A percentile compares a stretch with the other conserved stretches of the same genome.
Conservation (phyloP, 2,329 filamentous ascomycete species). For the Alternaria arbusti region DNA sequence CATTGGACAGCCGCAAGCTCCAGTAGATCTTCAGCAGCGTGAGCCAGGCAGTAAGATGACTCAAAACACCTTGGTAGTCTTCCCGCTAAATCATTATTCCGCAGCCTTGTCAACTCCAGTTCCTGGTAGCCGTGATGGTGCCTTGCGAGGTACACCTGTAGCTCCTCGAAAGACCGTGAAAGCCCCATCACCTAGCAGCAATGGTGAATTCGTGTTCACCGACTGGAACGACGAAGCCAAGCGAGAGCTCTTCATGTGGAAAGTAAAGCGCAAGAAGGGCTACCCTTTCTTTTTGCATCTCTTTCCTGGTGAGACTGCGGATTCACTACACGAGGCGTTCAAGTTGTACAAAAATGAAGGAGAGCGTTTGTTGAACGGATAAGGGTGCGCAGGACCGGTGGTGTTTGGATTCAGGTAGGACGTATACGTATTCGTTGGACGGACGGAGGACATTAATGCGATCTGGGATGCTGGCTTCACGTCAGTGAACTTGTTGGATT, state of each 20-base stretch:
- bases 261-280: constrained; percentile 3
- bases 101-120: not conserved
- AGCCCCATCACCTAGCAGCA: not conserved
- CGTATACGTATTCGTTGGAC: not conserved
- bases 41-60: not conserved
- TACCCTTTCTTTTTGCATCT: not conserved
- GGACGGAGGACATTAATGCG: not conserved
- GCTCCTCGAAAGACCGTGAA: not conserved
- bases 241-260: constrained; percentile 3
- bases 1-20: not conserved
- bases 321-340: constrained; percentile 3
- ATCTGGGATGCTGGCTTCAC: not conserved
- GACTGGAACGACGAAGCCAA: constrained; percentile 9
- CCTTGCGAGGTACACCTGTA: not conserved
- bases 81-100: not conserved
- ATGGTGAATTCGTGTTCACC: not conserved
- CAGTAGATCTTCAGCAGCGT: not conserved
- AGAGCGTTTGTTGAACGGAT: not conserved
- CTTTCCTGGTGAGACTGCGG: constrained; percentile 5
- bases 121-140: not conserved
- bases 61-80: not conserved
- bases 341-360: not conserved
- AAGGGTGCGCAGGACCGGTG: not conserved
- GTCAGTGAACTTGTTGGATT: not conserved
- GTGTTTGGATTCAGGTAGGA: not conserved